Evolutionary conservation across 768 basidiomycete species (phyloP), one percentile per base, ranked within the genome.

Genomic region (Hygrophorus pudorinus): DNA sequence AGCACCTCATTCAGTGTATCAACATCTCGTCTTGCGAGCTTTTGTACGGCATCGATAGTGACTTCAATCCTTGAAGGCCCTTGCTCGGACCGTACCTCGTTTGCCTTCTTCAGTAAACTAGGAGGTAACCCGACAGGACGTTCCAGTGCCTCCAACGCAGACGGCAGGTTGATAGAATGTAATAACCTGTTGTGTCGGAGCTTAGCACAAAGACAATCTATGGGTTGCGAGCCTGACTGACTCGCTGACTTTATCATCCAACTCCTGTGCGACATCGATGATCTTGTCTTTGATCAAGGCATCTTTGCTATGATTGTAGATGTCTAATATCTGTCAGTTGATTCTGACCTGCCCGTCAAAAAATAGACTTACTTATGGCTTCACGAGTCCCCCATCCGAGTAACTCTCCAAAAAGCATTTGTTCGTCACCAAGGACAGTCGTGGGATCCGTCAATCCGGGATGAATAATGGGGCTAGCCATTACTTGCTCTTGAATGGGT

Each of bases 121-220:
- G 91, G 85, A 5, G 94, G 94, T 12, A 98, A 70, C 13, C 91
- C 89, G 17, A 89, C 74, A 1, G 87, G 87, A 18, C 81, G 73
- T 55, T 94, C 90, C 2, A 96, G 65, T 1, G 89, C 90, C 54
- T 97, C 90, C 18, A 96, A 70, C 1, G 89, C 72, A 1, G 86
- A 79, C 5, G 92, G 94, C 12, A 96, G 74, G 54, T 87, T 86
- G 37, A 88, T 69, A 1, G 67, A 71, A 52, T 76, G 78, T 12
- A 93, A 62, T 5, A 73, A 71, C 38, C 87, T 91, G 55, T 30
- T 14, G 32, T 24, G 37, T n/a, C 18, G 2, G 20, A 20, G 31
- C 32, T 33, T 36, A 28, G 18, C 24, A 13, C 32, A 33, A 32
- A 11, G 38, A 14, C n/a, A n/a, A 43, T 47, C 28, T 21, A 39